Evolutionary conservation across 2,329 filamentous ascomycete genomes (phyloP).

Genomic region (Atkinsonella hypoxylon): DNA sequence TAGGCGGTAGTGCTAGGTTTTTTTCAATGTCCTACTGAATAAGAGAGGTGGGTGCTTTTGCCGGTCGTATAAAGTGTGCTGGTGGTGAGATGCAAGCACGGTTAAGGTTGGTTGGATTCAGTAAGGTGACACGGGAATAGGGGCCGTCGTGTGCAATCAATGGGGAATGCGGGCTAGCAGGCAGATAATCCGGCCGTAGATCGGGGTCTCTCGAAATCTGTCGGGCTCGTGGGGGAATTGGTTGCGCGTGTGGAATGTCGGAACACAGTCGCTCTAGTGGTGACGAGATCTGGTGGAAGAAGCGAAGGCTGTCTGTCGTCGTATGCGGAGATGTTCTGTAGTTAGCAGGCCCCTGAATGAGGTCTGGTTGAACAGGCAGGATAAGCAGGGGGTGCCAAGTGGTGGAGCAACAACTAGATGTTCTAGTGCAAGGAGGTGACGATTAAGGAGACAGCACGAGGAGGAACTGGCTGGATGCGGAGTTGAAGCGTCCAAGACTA

Average conservation of each 20-base stretch:
- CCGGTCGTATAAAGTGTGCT: neutral
- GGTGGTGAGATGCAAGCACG: slow-evolving; percentile 1
- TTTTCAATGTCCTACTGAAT: neutral
- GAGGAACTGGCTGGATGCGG: neutral
- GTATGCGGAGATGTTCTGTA: slow-evolving; percentile 5
- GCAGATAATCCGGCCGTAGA: neutral
- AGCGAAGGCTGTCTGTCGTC: neutral
- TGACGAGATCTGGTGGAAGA: neutral
- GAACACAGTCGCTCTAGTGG: neutral
- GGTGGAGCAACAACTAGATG: neutral
- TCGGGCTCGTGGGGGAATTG: neutral
- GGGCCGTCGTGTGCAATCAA: neutral
- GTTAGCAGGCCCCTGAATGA: slow-evolving; percentile 3
- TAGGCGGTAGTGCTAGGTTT: too few relatives aligned
- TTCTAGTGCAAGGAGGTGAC: neutral
- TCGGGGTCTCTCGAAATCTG: neutral
- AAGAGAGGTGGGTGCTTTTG: neutral
- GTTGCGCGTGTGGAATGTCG: neutral
- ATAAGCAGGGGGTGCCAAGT: neutral
- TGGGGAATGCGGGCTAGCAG: neutral
- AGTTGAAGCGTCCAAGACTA: neutral
- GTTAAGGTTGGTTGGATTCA: neutral
- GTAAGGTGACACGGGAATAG: slow-evolving; percentile 1
- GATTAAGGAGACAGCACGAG: neutral
- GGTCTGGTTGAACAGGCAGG: neutral